Evolutionary conservation across 768 basidiomycete genomes (phyloP), one percentile per base, ranked within the genome.

Genomic region (Tulasnella sp.): DNA sequence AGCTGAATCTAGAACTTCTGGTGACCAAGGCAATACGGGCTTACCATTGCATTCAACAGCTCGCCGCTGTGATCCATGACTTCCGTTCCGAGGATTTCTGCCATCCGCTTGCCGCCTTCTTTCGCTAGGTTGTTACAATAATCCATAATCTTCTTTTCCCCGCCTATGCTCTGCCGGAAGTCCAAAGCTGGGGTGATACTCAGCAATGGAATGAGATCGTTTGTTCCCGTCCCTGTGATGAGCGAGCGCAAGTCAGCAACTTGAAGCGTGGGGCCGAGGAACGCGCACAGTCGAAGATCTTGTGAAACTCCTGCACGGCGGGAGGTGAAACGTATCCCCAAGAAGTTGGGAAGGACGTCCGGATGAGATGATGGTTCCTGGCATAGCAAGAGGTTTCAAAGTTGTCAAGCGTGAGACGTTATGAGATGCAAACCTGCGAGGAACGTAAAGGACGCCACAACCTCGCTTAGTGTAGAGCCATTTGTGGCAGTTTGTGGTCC

Each of bases 401-500:
- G 14, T 68, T 8, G 19, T 34, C 31, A 75, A 14, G 16, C 16
- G 12, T 9, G 68, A 9, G 14, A 21, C 36, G 4, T 21, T 19
- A 36, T 39, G 24, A n/a, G 52, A 52, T 36, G 24, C 88, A 40
- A 79, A 90, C 90, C 89, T 85, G 79, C 86, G 88, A 0, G 94
- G 92, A 7, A 94, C 92, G 83, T 96, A 96, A 21, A 96, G 86
- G 24, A 92, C 86, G 0, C 93, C 91, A 71, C 88, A 90, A 0
- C 90, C 87, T 7, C 94, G 88, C 84, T 93, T 92, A 3, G 90
- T 87, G 82, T 88, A 91, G 1, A 95, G 85, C 94, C 95, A 97
- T 85, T 96, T 96, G 85, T 96, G 93, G 81, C 92, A 92, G 82
- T 95, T 95, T 90, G 93, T 92, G 34, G 92, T 86, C 91, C 91